Conservation (phyloP, 208 protist genomes). For the Trypanosomatidae sp. region DNA sequence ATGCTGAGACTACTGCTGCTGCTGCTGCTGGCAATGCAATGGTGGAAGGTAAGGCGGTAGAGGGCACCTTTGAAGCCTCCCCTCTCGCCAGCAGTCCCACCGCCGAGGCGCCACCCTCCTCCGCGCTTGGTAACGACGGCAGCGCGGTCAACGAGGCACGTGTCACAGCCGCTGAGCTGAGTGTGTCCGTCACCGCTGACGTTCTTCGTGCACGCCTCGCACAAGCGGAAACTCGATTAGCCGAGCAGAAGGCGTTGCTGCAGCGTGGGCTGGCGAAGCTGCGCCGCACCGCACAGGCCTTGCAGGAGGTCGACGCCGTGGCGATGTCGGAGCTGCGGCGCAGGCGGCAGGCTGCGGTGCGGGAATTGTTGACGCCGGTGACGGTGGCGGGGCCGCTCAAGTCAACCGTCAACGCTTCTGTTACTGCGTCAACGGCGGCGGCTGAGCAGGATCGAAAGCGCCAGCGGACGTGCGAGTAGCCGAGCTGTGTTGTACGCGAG, state of each 20-base stretch:
- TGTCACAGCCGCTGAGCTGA: conserved; percentile 9
- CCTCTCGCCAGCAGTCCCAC: neutral
- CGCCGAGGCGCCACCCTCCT: neutral
- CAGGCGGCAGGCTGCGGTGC: too few species aligned
- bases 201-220: conserved; percentile 6
- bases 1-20: neutral
- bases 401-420: too few species aligned
- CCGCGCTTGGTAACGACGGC: too few species aligned
- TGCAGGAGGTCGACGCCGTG: conserved; percentile 22
- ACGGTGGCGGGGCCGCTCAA: too few species aligned
- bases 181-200: conserved; percentile 11
- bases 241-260: neutral
- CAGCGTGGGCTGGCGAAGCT: conserved; percentile 18
- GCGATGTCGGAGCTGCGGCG: conserved; percentile 12
- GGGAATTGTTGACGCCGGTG: too few species aligned
- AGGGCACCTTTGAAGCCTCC: too few species aligned
- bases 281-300: conserved; percentile 11
- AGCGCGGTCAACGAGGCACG: neutral
- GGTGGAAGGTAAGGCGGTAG: too few species aligned
- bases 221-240: conserved; percentile 8
- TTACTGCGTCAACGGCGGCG: too few species aligned
- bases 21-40: neutral
- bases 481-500: too few species aligned
- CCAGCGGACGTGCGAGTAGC: too few species aligned
- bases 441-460: too few species aligned